Evolutionary conservation across 2,329 filamentous ascomycete species (phyloP).

Genomic region (Colletotrichum sp.): DNA sequence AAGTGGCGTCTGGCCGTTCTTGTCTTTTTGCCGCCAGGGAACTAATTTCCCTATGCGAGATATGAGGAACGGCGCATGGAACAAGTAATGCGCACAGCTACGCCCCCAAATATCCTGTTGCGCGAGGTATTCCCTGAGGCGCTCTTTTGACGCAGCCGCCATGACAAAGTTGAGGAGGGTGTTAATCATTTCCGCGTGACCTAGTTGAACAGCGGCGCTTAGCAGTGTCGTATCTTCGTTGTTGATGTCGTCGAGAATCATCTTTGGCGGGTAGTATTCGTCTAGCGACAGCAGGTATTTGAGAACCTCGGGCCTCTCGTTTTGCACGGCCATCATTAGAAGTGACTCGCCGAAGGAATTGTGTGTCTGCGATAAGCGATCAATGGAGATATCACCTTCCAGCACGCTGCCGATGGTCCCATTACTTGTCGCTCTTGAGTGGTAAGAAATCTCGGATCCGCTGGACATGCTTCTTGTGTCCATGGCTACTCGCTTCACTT

Average conservation of each 20-base stretch:
- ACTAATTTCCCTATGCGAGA: slow-evolving; percentile 76
- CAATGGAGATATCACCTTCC: slow-evolving; percentile 86
- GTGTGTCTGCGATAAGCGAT: slow-evolving; percentile 75
- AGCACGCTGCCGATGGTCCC: slow-evolving; percentile 75
- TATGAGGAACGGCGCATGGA: slow-evolving; percentile 86
- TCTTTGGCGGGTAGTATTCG: slow-evolving; percentile 74
- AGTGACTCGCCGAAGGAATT: slow-evolving; percentile 80
- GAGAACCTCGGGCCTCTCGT: slow-evolving; percentile 73
- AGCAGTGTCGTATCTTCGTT: slow-evolving; percentile 89
- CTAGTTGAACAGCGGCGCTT: slow-evolving; percentile 88
- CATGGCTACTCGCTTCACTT: slow-evolving; percentile 82
- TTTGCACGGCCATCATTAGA: slow-evolving; percentile 83
- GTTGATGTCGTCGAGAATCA: slow-evolving; percentile 83
- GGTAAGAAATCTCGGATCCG: slow-evolving; percentile 82
- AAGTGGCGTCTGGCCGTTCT: slow-evolving; percentile 96
- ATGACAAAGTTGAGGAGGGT: slow-evolving; percentile 76
- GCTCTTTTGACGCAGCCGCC: slow-evolving; percentile 56
- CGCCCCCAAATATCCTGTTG: slow-evolving; percentile 84
- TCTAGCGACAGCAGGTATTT: slow-evolving; percentile 79
- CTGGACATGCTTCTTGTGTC: slow-evolving; percentile 88
- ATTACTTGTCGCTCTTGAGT: slow-evolving; percentile 80
- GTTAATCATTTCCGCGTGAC: slow-evolving; percentile 76
- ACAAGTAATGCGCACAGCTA: slow-evolving; percentile 94
- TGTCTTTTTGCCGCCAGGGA: slow-evolving; percentile 90
- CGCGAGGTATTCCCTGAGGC: slow-evolving; percentile 71